Evolutionary conservation across 148 eudicot species (phyloP), one percentile per base, ranked within the genome.

Genomic region (Silene uniflora): DNA sequence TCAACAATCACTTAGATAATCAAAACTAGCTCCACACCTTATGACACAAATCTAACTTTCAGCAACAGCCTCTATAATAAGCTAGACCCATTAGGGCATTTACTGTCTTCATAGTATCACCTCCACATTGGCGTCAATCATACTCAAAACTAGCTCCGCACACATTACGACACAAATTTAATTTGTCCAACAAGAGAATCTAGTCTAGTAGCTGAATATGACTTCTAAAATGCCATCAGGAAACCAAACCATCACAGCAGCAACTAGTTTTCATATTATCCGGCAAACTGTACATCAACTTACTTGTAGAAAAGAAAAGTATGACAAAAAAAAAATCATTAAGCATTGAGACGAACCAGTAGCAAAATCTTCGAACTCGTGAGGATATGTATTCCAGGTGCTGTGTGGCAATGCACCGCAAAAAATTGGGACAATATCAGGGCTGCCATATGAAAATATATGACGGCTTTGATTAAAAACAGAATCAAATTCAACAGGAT

Each of bases 401-500:
- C 93, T 87, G 76, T 95, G 96, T 3, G 92, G 88, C 87, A 95
- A 73, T 14, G 88, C 90, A 62, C 91, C 86, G 81, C 99, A 95
- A 76, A 95, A 95, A 81, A 92, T 92, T 10, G 99, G 99, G 77
- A 95, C 89, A 73, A 95, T 91, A 85, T 88, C 93, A 18, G 99
- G 99, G 87, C 97, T 95, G 62, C 99, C 99, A 82, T 82, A 95
- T 19, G 97, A 86, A 84, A 95, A 82, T 19, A 86, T 90, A 81
- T 95, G 99, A 61, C 83, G 84, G 70, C 99, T 95, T 77, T 87
- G 85, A 73, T 95, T 95, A 79, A 95, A 92, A 32, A 95, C 97
- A 22, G 97, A 92, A 84, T 95, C 99, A 86, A 92, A 95, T 84
- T 92, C 99, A 77, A 95, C 99, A 22, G 99, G 99, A 78, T 95